Conservation (phyloP, 2,329 filamentous ascomycete genomes). For the Neobulgaria alba region DNA sequence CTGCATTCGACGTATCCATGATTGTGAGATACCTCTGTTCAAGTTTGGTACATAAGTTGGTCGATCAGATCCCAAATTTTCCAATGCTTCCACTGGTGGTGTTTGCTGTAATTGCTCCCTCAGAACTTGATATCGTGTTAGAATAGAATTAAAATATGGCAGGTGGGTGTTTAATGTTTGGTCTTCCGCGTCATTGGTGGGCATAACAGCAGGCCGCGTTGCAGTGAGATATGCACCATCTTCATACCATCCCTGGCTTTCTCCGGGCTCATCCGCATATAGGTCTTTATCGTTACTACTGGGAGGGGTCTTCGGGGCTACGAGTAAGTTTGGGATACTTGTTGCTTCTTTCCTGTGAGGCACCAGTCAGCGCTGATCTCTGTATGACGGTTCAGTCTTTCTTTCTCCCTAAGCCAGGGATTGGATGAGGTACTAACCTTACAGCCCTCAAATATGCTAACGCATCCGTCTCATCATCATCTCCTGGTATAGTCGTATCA, state of each 20-base stretch:
- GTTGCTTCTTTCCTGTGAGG: conserved; percentile 63
- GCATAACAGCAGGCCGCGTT: conserved; percentile 14
- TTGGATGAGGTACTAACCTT: conserved; percentile 45
- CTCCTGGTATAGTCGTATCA: conserved; percentile 24
- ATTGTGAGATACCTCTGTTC: conserved; percentile 35
- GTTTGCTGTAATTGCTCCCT: conserved; percentile 50
- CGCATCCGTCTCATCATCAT: conserved; percentile 52
- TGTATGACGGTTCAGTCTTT: conserved; percentile 33
- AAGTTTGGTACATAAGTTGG: conserved; percentile 37
- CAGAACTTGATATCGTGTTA: conserved; percentile 55
- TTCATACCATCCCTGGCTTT: conserved; percentile 57
- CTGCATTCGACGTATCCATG: conserved; percentile 45
- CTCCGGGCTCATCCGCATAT: conserved; percentile 41
- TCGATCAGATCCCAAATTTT: conserved; percentile 42
- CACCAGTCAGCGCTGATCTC: conserved; percentile 35
- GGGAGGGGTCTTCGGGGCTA: conserved; percentile 43
- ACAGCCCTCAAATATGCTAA: conserved; percentile 64
- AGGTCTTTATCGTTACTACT: conserved; percentile 33
- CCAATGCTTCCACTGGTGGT: conserved; percentile 44
- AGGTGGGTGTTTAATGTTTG: conserved; percentile 41
- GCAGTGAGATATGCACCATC: conserved; percentile 72
- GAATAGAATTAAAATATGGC: conserved; percentile 60
- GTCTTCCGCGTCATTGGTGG: conserved; percentile 12
- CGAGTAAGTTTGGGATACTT: conserved; percentile 61
- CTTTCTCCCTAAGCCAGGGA: conserved; percentile 6